Evolutionary conservation across 2,329 filamentous ascomycete genomes (phyloP), one percentile per base, ranked within the genome.

Genomic region (Ramichloridium luteum): DNA sequence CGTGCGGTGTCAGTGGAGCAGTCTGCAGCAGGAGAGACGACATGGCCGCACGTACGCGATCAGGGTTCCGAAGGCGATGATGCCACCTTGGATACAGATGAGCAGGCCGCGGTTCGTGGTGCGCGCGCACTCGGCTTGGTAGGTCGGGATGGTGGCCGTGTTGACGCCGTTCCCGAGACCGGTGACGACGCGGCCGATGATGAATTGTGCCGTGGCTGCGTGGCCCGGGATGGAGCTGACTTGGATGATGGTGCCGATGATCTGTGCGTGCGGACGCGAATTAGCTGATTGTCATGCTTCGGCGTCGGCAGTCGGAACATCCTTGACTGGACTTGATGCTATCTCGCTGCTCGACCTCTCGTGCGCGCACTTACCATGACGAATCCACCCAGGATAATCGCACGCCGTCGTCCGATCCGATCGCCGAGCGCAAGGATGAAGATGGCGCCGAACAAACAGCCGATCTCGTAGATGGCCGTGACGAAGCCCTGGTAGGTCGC

Each of bases 81-180:
- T 54, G 47, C 65, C 66, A 45, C 62, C 67, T 47, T 64, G 70
- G 28, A 74, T 71, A 50, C 70, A 74, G 43, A 75, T 74, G 32
- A 75, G 53, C 18, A 73, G 62, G 41, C 72, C 72, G 41, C 72
- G 65, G 50, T 73, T 74, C 43, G 64, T 66, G 0, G 70, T 65
- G 34, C 57, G 60, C 3, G 64, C 65, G 46, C 64, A 68, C 43
- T 70, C 66, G 5, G 65, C 63, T 51, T 68, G 65, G 43, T 68
- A 70, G 4, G 63, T 67, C 3, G 66, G 67, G 17, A 69, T 68
- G 0, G 65, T 69, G 0, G 60, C 62, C 3, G 65, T 70, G 49
- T 70, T 70, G 54, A 71, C 68, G 13, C 67, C 67, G 37, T 70
- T 70, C 4, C 67, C 67, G 13, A 70, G 49, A 32, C 67, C 67